Conservation (phyloP, 805 yeast genomes). For the Saccharomycopsis guyanensis region DNA sequence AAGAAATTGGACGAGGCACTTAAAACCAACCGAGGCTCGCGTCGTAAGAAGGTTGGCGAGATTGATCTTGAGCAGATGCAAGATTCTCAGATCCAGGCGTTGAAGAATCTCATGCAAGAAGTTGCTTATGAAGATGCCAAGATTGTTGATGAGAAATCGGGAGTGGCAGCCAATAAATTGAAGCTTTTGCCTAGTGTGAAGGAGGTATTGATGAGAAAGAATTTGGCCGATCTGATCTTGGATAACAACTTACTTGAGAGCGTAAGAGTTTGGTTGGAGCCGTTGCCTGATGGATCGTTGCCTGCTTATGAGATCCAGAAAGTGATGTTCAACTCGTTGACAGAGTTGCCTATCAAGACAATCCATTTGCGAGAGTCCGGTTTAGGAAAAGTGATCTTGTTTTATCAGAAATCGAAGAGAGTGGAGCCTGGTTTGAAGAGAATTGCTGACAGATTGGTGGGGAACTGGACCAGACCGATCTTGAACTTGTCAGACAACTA, state of each 20-base stretch:
- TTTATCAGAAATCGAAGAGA: constrained; percentile 82
- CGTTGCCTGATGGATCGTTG: constrained; percentile 93
- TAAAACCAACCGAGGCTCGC: constrained; percentile 42
- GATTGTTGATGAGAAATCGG: constrained; percentile 36
- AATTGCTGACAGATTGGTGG: constrained; percentile 82
- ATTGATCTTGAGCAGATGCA: constrained; percentile 93
- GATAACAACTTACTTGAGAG: constrained; percentile 92
- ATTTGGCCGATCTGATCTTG: constrained; percentile 82
- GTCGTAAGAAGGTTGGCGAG: constrained; percentile 69
- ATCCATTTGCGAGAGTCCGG: constrained; percentile 93
- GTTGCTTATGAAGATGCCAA: constrained; percentile 74
- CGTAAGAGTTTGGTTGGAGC: constrained; percentile 95
- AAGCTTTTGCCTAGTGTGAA: constrained; percentile 74
- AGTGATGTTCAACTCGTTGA: constrained; percentile 67
- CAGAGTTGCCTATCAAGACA: constrained; percentile 83
- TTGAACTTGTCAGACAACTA: constrained; percentile 93
- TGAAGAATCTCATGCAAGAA: constrained; percentile 84
- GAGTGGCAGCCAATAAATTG: constrained; percentile 55
- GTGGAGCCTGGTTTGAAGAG: constrained; percentile 84
- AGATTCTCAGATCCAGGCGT: constrained; percentile 76
- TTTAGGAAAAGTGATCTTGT: constrained; percentile 86
- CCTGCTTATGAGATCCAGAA: constrained; percentile 97
- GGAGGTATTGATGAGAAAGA: constrained; percentile 68
- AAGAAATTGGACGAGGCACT: constrained; percentile 72
- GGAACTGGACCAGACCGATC: constrained; percentile 98